Percentiles rank a stretch among this genome's conserved stretches.
Conservation (phyloP, 441 rosid species). For the Breynia disticha region DNA sequence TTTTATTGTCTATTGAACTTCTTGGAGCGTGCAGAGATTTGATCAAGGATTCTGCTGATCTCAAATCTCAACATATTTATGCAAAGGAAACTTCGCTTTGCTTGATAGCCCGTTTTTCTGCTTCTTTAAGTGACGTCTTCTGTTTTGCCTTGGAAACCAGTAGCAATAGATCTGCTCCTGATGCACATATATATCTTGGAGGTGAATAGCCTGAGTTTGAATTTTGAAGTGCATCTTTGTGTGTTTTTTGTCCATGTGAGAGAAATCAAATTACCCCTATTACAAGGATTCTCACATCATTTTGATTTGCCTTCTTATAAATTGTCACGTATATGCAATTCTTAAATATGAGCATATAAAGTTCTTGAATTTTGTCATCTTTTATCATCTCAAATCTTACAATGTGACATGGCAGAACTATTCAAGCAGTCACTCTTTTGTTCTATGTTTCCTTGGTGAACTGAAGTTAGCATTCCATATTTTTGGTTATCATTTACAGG, state of each 20-base stretch:
- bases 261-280: no score
- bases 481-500: no score
- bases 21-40: slow-evolving; percentile 67
- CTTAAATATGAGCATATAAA: background rate
- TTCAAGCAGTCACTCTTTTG: no score
- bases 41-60: slow-evolving; percentile 22
- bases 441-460: no score
- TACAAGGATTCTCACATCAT: no score
- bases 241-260: no score
- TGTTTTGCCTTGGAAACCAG: slow-evolving; percentile 28
- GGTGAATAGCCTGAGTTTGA: slow-evolving; percentile 35
- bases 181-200: slow-evolving; percentile 42
- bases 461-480: no score
- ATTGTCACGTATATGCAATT: background rate
- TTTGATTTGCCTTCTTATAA: no score
- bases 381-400: no score
- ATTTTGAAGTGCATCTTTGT: background rate
- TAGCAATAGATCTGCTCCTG: slow-evolving; percentile 22
- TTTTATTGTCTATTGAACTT: slow-evolving; percentile 59
- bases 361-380: no score
- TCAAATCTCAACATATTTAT: slow-evolving; percentile 16
- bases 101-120: slow-evolving; percentile 39
- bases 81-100: slow-evolving; percentile 37
- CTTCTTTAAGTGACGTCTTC: slow-evolving; percentile 41
- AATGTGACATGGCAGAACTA: no score